Evolutionary conservation across 2,329 filamentous ascomycete species (phyloP).

Genomic region (Daldinia eschscholtzii): DNA sequence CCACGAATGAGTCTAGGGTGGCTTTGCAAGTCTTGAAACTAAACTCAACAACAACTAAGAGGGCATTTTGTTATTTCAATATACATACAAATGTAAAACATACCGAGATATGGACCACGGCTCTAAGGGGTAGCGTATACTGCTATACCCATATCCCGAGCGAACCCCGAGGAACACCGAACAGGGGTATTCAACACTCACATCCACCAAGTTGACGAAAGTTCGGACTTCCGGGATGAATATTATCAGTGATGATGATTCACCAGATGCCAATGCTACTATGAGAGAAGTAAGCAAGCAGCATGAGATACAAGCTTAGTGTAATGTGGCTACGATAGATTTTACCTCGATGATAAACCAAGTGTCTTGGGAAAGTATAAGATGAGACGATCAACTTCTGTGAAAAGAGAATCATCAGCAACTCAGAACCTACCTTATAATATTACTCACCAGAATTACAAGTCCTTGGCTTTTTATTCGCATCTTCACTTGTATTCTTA

Average conservation of each 20-base stretch:
- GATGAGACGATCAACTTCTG: background rate
- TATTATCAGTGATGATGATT: background rate
- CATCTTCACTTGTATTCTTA: background rate
- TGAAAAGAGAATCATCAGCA: constrained; percentile 1
- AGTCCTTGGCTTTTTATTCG: background rate
- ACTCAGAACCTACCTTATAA: background rate
- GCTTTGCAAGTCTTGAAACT: too few relatives aligned
- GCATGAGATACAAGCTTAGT: background rate
- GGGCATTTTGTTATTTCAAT: too few relatives aligned
- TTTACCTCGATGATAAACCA: background rate
- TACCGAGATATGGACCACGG: background rate
- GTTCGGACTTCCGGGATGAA: constrained; percentile 36
- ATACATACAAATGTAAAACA: background rate
- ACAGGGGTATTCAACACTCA: constrained; percentile 4
- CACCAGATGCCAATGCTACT: background rate
- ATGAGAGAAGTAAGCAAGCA: background rate
- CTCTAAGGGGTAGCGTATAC: background rate
- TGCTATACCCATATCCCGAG: constrained; percentile 18
- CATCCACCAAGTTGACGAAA: background rate
- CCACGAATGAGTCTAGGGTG: too few relatives aligned
- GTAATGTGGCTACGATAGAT: background rate
- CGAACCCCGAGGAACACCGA: constrained; percentile 35
- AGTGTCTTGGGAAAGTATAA: constrained; percentile 22
- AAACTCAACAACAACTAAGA: background rate
- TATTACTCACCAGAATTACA: constrained; percentile 1